phyloP scores from a whole-genome alignment of 495 filamentous ascomycete genomes.

The Talaromyces wortmannii region DNA sequence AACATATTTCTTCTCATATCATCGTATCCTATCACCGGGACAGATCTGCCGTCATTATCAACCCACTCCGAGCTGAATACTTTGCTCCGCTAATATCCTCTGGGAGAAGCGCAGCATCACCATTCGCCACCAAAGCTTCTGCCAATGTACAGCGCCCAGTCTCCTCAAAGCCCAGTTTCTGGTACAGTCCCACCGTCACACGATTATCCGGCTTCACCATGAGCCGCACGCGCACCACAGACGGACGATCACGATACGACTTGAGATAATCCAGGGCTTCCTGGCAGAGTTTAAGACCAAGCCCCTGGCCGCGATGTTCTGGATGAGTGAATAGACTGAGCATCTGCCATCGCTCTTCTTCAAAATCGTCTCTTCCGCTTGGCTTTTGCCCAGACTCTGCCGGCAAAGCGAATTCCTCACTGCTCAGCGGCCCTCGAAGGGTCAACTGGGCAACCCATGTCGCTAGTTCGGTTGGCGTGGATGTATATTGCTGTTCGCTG shows the following conservation, averaged over 20 bases:
- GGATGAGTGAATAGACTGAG: constrained; percentile 24
- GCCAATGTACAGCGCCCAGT: constrained; percentile 20
- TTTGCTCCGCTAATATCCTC: constrained; percentile 15
- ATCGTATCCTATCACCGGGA: neutral
- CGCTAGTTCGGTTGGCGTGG: constrained; percentile 3
- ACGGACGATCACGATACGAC: constrained; percentile 8
- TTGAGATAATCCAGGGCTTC: constrained; percentile 18
- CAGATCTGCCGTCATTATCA: constrained; percentile 5
- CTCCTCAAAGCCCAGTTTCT: constrained; percentile 20
- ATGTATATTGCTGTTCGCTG: neutral
- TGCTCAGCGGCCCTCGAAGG: constrained; percentile 17
- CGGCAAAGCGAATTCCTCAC: constrained; percentile 13
- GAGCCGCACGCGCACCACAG: constrained; percentile 14
- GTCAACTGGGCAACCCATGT: constrained; percentile 28
- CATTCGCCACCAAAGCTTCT: constrained; percentile 26
- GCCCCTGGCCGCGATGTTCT: constrained; percentile 20
- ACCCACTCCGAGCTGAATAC: constrained; percentile 12
- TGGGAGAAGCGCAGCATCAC: constrained; percentile 22
- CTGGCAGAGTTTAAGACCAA: constrained; percentile 25
- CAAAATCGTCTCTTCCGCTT: constrained; percentile 7
- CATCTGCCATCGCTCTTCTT: constrained; percentile 29
- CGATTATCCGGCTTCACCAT: constrained; percentile 25
- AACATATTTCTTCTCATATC: neutral
- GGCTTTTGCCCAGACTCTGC: constrained; percentile 12
- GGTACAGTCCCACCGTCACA: constrained; percentile 20